Conservation (phyloP, 208 protist genomes). For the Wallacemonas collosoma region DNA sequence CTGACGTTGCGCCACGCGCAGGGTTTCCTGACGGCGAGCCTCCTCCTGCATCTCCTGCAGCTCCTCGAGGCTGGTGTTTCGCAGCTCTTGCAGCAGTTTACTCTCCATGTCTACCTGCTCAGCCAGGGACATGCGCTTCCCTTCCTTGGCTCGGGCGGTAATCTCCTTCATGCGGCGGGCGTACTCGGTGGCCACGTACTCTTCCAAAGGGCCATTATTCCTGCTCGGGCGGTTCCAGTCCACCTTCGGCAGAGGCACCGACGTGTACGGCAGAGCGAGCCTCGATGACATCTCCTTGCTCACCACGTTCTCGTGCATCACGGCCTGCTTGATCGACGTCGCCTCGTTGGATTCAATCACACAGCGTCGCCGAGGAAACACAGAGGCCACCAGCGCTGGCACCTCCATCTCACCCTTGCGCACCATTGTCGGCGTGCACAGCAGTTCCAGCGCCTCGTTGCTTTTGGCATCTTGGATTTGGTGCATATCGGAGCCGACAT, state of each 20-base stretch:
- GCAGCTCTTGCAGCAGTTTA: slow-evolving; percentile 63
- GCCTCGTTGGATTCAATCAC: slow-evolving; percentile 63
- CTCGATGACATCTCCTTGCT: slow-evolving; percentile 39
- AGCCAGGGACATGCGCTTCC: slow-evolving; percentile 74
- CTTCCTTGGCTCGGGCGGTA: slow-evolving; percentile 62
- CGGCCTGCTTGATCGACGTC: slow-evolving; percentile 67
- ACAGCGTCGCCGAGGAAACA: slow-evolving; percentile 58
- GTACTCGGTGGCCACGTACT: slow-evolving; percentile 82
- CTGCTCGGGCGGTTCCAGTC: slow-evolving; percentile 66
- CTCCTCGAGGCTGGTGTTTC: slow-evolving; percentile 45
- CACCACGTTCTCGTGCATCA: slow-evolving; percentile 61
- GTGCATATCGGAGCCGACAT: slow-evolving; percentile 78
- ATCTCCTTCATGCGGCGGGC: slow-evolving; percentile 71
- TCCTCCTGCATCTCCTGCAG: slow-evolving; percentile 63
- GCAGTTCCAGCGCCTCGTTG: slow-evolving; percentile 54
- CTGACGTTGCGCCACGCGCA: slow-evolving; percentile 31
- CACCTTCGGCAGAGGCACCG: slow-evolving; percentile 52
- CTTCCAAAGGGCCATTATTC: slow-evolving; percentile 53
- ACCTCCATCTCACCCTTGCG: slow-evolving; percentile 49
- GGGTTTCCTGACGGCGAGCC: slow-evolving; percentile 33
- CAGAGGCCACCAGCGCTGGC: slow-evolving; percentile 50
- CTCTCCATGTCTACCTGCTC: slow-evolving; percentile 83
- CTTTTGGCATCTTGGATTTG: slow-evolving; percentile 54
- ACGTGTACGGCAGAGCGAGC: slow-evolving; percentile 53
- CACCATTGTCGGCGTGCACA: slow-evolving; percentile 44